Base-by-base conservation (phyloP, 768 basidiomycete species). In the Brasilioporus rufonigricans region DNA sequence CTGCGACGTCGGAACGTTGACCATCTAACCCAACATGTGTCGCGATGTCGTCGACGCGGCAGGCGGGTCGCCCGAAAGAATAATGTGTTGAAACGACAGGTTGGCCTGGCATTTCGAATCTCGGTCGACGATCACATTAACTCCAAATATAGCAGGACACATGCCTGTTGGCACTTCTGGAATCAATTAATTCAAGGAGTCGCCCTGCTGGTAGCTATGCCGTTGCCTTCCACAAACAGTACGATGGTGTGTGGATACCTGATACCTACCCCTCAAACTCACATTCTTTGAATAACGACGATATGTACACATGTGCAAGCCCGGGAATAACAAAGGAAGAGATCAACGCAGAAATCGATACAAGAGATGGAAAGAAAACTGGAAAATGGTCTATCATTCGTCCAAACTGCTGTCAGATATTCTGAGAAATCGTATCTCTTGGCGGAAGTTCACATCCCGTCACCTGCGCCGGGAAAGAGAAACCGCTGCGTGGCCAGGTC, bases 401-500 rank as follows among this genome's bases (percentile, higher is more conserved):
- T 50, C 47, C 48, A 27, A 50, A 33, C 9, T 31, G 31, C 16
- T 24, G 18, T 8, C 16, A 57, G 21, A 52, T 48, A 33, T 41
- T 27, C 26, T 21, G 39, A 48, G 50, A 58, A 43, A 48, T 46
- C 48, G 16, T 26, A n/a, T n/a, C n/a, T n/a, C n/a, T n/a, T n/a
- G n/a, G 27, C 43, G 5, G 41, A 50, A 27, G 32, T 35, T 65
- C 41, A 65, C 56, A 65, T 40, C 5, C 53, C 55, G 31, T 59
- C 62, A 18, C 49, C 40, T 10, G 21, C 6, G 5, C 48, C 21
- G 24, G 65, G 66, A 49, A 65, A 68, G 36, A 58, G 31, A 33
- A 60, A 66, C 2, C 43, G 56, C 4, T 56, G 60, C 14, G 56
- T 57, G 0, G 33, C 23, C 39, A 65, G 13, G 23, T 65, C 65